phyloP scores from a whole-genome alignment of 371 early-diverging fungal species.

The Mucor velutinosus region DNA sequence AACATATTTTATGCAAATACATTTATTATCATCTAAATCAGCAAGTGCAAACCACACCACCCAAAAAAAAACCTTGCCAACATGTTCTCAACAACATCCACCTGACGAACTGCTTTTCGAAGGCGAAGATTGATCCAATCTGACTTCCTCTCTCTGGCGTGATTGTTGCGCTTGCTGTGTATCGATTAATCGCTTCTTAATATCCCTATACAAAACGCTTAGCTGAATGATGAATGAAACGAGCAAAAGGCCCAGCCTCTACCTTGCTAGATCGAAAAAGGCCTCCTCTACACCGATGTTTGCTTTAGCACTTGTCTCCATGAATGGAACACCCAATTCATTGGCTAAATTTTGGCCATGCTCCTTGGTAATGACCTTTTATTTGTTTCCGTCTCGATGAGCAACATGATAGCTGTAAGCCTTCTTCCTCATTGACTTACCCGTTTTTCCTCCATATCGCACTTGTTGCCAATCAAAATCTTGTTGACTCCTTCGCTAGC shows the following conservation, averaged over 20 bases:
- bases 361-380: constrained; percentile 66
- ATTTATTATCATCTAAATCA: background rate
- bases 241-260: constrained; percentile 15
- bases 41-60: background rate
- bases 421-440: constrained; percentile 23
- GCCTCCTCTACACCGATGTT: constrained; percentile 98
- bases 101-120: constrained; percentile 26
- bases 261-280: constrained; percentile 96
- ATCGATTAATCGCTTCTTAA: constrained; percentile 55
- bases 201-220: constrained; percentile 31
- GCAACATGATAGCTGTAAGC: background rate
- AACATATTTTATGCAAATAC: background rate
- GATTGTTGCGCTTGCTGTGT: constrained; percentile 54
- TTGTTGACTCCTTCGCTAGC: constrained; percentile 98
- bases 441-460: constrained; percentile 93
- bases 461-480: constrained; percentile 99
- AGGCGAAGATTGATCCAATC: constrained; percentile 35
- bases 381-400: background rate
- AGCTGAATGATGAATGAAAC: background rate
- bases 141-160: constrained; percentile 51
- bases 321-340: constrained; percentile 86
- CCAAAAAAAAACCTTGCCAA: no score
- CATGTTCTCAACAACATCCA: constrained; percentile 18
- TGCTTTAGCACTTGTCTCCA: constrained; percentile 97
- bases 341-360: constrained; percentile 87